A percentile compares a stretch with the other conserved stretches of the same genome.
phyloP scores from a whole-genome alignment of 345 rosid species.

The Carallia brachiata region DNA sequence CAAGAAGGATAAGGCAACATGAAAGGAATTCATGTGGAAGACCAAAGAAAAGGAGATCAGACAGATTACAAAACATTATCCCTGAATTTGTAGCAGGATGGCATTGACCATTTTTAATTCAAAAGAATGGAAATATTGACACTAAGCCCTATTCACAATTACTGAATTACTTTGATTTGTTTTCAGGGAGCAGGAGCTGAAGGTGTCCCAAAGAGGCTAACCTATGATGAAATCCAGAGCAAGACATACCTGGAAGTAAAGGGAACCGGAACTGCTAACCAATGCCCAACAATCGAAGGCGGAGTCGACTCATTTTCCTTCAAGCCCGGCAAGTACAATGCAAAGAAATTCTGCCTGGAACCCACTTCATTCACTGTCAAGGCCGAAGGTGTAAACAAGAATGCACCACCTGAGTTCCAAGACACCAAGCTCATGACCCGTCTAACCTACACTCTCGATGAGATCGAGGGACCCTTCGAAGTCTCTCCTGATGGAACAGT shows the following conservation, averaged over 20 bases:
- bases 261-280: constrained; percentile 94
- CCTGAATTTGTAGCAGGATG: too few relatives aligned
- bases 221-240: constrained; percentile 91
- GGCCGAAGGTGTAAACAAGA: constrained; percentile 80
- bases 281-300: constrained; percentile 81
- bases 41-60: too few relatives aligned
- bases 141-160: neutral
- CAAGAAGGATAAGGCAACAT: too few relatives aligned
- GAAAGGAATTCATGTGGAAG: too few relatives aligned
- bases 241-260: constrained; percentile 94
- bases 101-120: neutral
- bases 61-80: too few relatives aligned
- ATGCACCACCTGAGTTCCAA: constrained; percentile 86
- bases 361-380: constrained; percentile 98
- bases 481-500: constrained; percentile 58
- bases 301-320: constrained; percentile 69
- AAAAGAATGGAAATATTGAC: neutral
- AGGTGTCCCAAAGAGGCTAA: constrained; percentile 83
- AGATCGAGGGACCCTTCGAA: constrained; percentile 94
- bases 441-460: constrained; percentile 91
- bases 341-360: constrained; percentile 85
- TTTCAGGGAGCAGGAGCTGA: constrained; percentile 87
- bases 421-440: constrained; percentile 98
- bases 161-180: neutral
- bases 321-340: constrained; percentile 80